Evolutionary conservation across 208 protist genomes (phyloP), one percentile per base, ranked within the genome.

Genomic region (Strigomonas culicis): DNA sequence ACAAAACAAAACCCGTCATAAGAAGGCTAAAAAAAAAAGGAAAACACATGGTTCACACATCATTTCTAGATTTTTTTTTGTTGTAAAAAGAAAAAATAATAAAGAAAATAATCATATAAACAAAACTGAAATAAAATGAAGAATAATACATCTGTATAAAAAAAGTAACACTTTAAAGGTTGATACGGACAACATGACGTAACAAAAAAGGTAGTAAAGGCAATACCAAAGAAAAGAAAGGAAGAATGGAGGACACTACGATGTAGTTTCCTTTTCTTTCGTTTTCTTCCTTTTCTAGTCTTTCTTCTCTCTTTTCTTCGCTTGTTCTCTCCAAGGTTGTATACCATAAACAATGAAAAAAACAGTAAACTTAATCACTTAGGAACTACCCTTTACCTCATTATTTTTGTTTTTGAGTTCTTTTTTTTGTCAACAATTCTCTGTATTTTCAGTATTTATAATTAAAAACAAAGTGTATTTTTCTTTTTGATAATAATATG

Each of bases 361-460:
- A 22, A 51, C 7, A 39, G 31, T 34, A 39, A 39, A 58, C 52
- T 58, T 58, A 58, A 28, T 21, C 25, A 58, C 52, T 58, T 58
- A 58, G 52, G 52, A 58, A 58, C n/a, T 58, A 21, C 46, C 21
- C 27, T 32, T 28, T 39, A 21, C 15, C 25, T 58, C n/a, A 21
- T 58, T 58, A 22, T 24, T 59, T 58, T 34, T 3, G 34, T 28
- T 36, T 28, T 32, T 59, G 21, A 11, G 25, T 68, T 63, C 46
- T 30, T 57, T 68, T 64, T 66, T 49, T 24, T 67, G 19, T 58
- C 32, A 63, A 63, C 51, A 74, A 24, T 69, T 70, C 55, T 30
- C 36, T 30, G n/a, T 56, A 24, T 34, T 51, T 41, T 68, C 47
- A 43, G 24, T 65, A 41, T 52, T 30, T 7, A 62, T 25, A 64